These are phyloP conservation scores for Dalbergia cultrata DNA, from an alignment of 306 rosid species.

Conservation along the genomic window DNA sequence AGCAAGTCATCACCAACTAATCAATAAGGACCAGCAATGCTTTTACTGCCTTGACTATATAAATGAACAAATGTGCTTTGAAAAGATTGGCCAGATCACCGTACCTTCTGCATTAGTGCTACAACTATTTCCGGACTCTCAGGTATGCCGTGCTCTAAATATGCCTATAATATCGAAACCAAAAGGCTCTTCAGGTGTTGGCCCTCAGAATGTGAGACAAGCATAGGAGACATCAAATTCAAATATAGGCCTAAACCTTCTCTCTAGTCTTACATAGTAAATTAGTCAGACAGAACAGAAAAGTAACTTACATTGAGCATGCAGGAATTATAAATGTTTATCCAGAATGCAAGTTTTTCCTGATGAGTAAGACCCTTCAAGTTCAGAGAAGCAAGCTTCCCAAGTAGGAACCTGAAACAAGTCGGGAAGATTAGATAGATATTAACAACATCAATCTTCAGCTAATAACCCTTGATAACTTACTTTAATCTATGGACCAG, in stretches of 20 bases:
- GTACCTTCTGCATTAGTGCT: constrained; percentile 92
- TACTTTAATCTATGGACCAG: constrained; percentile 80
- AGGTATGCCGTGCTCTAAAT: constrained; percentile 87
- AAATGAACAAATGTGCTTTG: neutral
- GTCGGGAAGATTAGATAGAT: constrained; percentile 23
- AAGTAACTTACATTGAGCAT: constrained; percentile 75
- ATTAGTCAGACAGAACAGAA: constrained; percentile 18
- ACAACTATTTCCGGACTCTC: constrained; percentile 94
- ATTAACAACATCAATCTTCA: constrained; percentile 20
- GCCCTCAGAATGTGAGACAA: neutral
- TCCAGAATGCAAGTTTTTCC: constrained; percentile 98
- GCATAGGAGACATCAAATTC: constrained; percentile 13
- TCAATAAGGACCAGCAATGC: neutral
- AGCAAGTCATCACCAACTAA: neutral
- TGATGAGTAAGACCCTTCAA: constrained; percentile 90
- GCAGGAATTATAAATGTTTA: constrained; percentile 90
- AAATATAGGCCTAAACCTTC: constrained; percentile 13
- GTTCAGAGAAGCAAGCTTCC: constrained; percentile 77
- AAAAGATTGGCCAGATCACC: constrained; percentile 34
- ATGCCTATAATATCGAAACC: constrained; percentile 67
- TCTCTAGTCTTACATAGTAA: constrained; percentile 15
- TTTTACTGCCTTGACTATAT: constrained; percentile 11
- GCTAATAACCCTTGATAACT: constrained; percentile 41
- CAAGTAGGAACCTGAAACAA: constrained; percentile 72
- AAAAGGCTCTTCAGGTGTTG: constrained; percentile 9